phyloP scores from a whole-genome alignment of 305 asterid genomes.

The Nicotiana rustica region DNA sequence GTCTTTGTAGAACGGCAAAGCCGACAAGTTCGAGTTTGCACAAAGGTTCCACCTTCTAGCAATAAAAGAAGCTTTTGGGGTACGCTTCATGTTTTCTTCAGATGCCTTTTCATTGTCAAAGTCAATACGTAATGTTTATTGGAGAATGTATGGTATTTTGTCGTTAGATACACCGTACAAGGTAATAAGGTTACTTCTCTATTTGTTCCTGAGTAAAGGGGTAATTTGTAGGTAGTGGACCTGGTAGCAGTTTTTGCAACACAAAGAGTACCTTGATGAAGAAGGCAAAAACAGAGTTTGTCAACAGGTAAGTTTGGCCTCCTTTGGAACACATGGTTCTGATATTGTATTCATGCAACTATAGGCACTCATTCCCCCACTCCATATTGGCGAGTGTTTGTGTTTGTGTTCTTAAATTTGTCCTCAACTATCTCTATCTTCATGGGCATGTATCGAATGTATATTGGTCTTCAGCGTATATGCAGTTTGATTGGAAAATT shows the following conservation, averaged over 20 bases:
- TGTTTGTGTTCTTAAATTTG: background rate
- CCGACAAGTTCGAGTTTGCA: constrained; percentile 82
- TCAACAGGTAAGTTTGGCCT: constrained; percentile 65
- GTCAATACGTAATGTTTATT: constrained; percentile 5
- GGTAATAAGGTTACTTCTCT: constrained; percentile 25
- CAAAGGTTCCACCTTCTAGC: constrained; percentile 90
- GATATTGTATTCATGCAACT: constrained; percentile 15
- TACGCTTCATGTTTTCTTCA: constrained; percentile 42
- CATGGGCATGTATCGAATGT: background rate
- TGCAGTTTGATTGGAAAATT: constrained; percentile 18
- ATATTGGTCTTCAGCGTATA: background rate
- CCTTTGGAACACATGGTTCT: constrained; percentile 15
- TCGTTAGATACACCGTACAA: background rate
- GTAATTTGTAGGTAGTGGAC: constrained; percentile 49
- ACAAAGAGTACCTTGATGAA: constrained; percentile 86
- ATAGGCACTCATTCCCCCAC: background rate
- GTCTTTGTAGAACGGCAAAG: constrained; percentile 66
- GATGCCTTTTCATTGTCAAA: constrained; percentile 25
- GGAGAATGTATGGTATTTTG: background rate
- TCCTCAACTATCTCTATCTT: background rate
- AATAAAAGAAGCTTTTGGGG: constrained; percentile 79
- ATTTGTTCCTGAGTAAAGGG: constrained; percentile 25
- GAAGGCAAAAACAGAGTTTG: constrained; percentile 84
- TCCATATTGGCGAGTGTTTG: constrained; percentile 12
- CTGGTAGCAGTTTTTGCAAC: constrained; percentile 59